phyloP scores from a whole-genome alignment of 257 asterid species.

The Striga asiatica region DNA sequence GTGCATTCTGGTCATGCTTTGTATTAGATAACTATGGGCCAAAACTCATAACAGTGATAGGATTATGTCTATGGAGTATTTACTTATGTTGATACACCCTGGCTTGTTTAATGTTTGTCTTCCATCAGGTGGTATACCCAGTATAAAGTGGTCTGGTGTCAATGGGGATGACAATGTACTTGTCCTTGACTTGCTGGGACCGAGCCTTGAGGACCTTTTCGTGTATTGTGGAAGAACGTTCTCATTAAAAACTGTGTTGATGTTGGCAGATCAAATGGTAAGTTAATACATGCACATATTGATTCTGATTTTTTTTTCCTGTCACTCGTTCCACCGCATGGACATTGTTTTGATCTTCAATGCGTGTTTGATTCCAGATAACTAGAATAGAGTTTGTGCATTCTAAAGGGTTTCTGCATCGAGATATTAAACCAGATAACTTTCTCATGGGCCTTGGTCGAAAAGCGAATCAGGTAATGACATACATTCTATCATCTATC shows the following conservation, averaged over 20 bases:
- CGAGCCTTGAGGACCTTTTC: constrained; percentile 92
- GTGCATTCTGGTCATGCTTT: background rate
- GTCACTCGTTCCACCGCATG: constrained; percentile 11
- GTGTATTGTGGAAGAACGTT: constrained; percentile 90
- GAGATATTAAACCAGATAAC: constrained; percentile 95
- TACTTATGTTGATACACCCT: constrained; percentile 1
- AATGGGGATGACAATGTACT: constrained; percentile 85
- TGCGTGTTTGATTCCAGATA: constrained; percentile 33
- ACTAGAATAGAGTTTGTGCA: constrained; percentile 82
- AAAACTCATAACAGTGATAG: background rate
- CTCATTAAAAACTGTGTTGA: constrained; percentile 75
- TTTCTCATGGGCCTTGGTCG: constrained; percentile 98
- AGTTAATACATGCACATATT: constrained; percentile 14
- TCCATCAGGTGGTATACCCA: constrained; percentile 74
- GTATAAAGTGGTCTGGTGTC: constrained; percentile 84
- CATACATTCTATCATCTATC: constrained; percentile 7
- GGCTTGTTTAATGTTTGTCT: constrained; percentile 1
- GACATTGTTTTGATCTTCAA: background rate
- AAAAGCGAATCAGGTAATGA: constrained; percentile 80
- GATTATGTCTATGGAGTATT: background rate
- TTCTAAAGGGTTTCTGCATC: constrained; percentile 87
- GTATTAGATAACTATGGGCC: background rate
- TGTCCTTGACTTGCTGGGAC: constrained; percentile 83
- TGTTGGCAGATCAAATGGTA: constrained; percentile 98
- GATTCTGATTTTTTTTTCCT: background rate